Evolutionary conservation across 2,329 filamentous ascomycete species (phyloP), one percentile per base, ranked within the genome.

Genomic region (Trichoderma afroharzianum): DNA sequence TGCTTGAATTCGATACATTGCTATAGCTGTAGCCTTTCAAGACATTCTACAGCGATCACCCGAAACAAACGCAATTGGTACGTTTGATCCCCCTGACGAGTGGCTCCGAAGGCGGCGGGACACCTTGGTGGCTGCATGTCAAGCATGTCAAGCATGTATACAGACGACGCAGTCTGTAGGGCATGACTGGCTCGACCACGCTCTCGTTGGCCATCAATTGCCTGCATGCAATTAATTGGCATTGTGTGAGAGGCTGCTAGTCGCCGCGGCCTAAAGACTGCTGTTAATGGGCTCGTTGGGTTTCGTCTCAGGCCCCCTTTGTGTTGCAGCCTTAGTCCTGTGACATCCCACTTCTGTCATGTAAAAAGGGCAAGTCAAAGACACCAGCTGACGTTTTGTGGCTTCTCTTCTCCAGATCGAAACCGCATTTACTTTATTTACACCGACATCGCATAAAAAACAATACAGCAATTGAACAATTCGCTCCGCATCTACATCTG

Each of bases 251-350:
- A 39, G 43, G 67, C 57, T 69, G 57, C 28, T 33, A n/a, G 24
- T 55, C 53, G 28, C n/a, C 57, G 33, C 15, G 14, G 47, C 21
- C 28, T 28, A 21, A 24, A 33, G 32, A 36, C 39, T 18, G 39
- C 11, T 39, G 21, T 69, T 30, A 69, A 69, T 62, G 55, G 53
- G 57, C 55, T 33, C 14, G 21, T 69, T 62, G 67, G 14, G 57
- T 69, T 61, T 53, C 57, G 66, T 39, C 24, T 61, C 36, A 14
- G 36, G 36, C 66, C 57, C 50, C 67, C 67, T 69, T 62, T 32
- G 67, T 53, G 67, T 69, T 69, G 67, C 67, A 62, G 67, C 57
- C 57, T 62, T 47, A 28, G 67, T 62, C 57, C 67, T 69, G 67
- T 69, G 67, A 69, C 67, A 69, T 69, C 39, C 67, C 67, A 50